Base-by-base conservation (phyloP, 2,329 filamentous ascomycete genomes). In the Ophiobolus disseminans region DNA sequence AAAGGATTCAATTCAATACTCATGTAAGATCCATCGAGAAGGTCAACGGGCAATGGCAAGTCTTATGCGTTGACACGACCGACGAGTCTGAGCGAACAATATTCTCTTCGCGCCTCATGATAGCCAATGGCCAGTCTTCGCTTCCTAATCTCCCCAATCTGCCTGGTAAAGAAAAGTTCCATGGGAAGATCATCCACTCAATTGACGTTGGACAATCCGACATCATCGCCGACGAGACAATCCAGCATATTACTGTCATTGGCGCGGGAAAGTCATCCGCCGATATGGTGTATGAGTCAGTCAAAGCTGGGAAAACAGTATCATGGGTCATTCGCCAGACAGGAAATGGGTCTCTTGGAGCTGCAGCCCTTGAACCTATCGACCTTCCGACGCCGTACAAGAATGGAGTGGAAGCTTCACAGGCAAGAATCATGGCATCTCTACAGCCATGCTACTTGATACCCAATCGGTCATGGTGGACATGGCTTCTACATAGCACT, bases 241-340 rank as follows among this genome's bases (percentile, higher is more conserved):
- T 66, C 13, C 51, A 63, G 36, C 55, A 67, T 30, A 38, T 74
- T 25, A 48, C 65, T 2, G 63, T 76, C 1, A 30, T 74, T 11
- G 73, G 73, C 11, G 73, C 57, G 2, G 70, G 65, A 11, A 75
- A 75, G 40, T 76, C 73, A 5, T 60, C 73, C 4, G 73, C 69
- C 13, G 73, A 75, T 48, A 68, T 75, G 57, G 65, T 69, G 1
- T 76, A 75, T 44, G 63, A 67, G 28, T 50, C 56, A 9, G 62
- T 60, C 20, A 73, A 73, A 52, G 62, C 61, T 2, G 62, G 61
- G 13, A 73, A 72, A 38, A 58, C 36, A 0, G 69, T 74, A 2
- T 62, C 54, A 13, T 76, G 73, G 73, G 62, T 74, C 38, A 65
- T 74, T 23, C 42, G 43, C 22, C 30, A 31, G 34, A 58, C 60